These are phyloP conservation scores for Gnomoniopsis sp. DNA, from an alignment of 2,329 filamentous ascomycete genomes.

Conservation along the genomic window DNA sequence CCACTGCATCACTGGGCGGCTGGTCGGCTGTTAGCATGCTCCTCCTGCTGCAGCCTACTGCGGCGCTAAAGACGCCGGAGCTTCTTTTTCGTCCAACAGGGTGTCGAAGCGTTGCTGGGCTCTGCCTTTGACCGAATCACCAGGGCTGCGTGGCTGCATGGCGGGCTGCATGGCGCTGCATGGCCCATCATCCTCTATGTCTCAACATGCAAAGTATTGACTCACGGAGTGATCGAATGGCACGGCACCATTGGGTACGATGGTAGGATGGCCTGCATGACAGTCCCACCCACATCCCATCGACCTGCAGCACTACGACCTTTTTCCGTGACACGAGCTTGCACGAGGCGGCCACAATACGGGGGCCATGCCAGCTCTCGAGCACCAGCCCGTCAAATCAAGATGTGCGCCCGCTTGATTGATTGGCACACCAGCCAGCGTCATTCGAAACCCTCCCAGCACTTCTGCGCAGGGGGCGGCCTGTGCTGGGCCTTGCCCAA, in stretches of 20 bases:
- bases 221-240: slow-evolving; percentile 17
- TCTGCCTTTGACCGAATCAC: background rate
- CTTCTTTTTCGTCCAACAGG: slow-evolving; percentile 8
- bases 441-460: slow-evolving; percentile 16
- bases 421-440: slow-evolving; percentile 17
- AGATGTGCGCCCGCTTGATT: slow-evolving; percentile 16
- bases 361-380: background rate
- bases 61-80: slow-evolving; percentile 17
- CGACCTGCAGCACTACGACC: background rate
- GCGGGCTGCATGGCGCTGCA: background rate
- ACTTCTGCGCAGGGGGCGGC: background rate
- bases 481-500: background rate
- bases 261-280: background rate
- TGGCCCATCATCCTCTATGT: background rate
- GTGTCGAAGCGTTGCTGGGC: background rate
- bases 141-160: background rate
- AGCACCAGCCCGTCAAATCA: slow-evolving; percentile 18
- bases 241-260: slow-evolving; percentile 2
- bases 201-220: slow-evolving; percentile 9
- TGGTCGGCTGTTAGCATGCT: slow-evolving; percentile 4
- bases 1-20: background rate
- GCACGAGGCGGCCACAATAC: slow-evolving; percentile 18
- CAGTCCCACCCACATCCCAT: slow-evolving; percentile 12
- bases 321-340: slow-evolving; percentile 15
- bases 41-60: slow-evolving; percentile 18